Evolutionary conservation across 345 rosid species (phyloP).

Genomic region (Heritiera fomes): DNA sequence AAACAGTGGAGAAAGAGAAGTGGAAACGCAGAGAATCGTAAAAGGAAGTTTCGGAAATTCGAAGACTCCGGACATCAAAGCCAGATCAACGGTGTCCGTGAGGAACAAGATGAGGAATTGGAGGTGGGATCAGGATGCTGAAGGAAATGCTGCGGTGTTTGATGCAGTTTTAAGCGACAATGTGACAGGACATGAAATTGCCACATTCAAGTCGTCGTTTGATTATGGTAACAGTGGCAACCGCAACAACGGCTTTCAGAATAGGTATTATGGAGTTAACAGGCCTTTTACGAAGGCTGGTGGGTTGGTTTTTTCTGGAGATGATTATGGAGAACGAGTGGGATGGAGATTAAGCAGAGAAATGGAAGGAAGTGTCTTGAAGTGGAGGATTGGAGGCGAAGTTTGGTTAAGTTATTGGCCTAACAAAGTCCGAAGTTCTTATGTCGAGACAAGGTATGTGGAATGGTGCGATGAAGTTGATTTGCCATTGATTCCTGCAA

Average conservation of each 20-base stretch:
- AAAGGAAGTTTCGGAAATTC: conserved; percentile 42
- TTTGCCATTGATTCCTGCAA: conserved; percentile 61
- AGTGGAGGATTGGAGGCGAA: conserved; percentile 80
- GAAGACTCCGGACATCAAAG: conserved; percentile 48
- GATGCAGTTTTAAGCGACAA: conserved; percentile 61
- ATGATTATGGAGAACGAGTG: conserved; percentile 66
- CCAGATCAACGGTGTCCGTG: conserved; percentile 47
- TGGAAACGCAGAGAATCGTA: conserved; percentile 41
- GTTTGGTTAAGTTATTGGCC: conserved; percentile 81
- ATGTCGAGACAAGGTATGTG: conserved; percentile 72
- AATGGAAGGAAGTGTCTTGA: conserved; percentile 89
- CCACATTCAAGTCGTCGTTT: conserved; percentile 24
- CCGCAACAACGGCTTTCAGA: neutral
- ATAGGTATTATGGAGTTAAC: conserved; percentile 29
- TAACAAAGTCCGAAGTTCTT: conserved; percentile 44
- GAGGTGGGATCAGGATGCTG: conserved; percentile 79
- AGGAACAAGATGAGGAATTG: conserved; percentile 61
- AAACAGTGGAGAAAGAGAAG: conserved; percentile 45
- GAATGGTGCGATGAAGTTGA: conserved; percentile 92
- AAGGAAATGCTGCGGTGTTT: conserved; percentile 74
- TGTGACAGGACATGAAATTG: conserved; percentile 50
- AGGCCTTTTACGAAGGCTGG: conserved; percentile 66
- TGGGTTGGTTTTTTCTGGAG: conserved; percentile 67
- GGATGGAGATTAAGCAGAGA: conserved; percentile 81
- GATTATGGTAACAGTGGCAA: conserved; percentile 6